Evolutionary conservation across 257 asterid species (phyloP).

Genomic region (Nicotiana attenuata): DNA sequence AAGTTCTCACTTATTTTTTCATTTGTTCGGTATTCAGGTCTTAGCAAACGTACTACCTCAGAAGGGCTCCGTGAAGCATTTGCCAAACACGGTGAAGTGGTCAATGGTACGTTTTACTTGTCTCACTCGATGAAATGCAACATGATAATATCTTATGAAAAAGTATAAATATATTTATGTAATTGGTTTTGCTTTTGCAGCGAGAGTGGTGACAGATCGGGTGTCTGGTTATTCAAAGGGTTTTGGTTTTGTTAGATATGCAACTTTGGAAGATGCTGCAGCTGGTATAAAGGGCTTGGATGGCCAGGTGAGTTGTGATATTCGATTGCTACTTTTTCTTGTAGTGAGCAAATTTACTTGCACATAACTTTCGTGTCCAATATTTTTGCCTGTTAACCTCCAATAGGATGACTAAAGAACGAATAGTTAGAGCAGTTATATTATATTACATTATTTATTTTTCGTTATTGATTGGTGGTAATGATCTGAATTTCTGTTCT

Average conservation of each 20-base stretch:
- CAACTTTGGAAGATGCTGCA: slow-evolving; percentile 59
- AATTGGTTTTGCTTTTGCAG: slow-evolving; percentile 37
- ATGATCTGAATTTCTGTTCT: not conserved
- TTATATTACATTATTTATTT: not conserved
- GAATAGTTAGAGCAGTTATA: not conserved
- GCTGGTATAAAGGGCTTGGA: slow-evolving; percentile 82
- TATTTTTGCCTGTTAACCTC: not conserved
- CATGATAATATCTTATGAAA: not conserved
- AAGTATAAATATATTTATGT: not conserved
- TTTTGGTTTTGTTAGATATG: slow-evolving; percentile 73
- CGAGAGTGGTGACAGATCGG: slow-evolving; percentile 79
- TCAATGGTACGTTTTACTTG: slow-evolving; percentile 42
- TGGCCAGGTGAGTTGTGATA: slow-evolving; percentile 55
- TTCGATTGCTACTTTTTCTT: not conserved
- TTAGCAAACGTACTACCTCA: slow-evolving; percentile 80
- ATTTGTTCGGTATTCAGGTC: slow-evolving; percentile 47
- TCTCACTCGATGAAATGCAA: not conserved
- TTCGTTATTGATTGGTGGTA: not conserved
- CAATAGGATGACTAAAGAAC: not conserved
- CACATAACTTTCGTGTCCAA: not conserved
- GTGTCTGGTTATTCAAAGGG: slow-evolving; percentile 84
- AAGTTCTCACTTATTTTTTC: not conserved
- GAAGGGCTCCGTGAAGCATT: slow-evolving; percentile 76
- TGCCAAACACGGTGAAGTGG: slow-evolving; percentile 68
- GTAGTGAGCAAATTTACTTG: not conserved